Evolutionary conservation across 2,329 filamentous ascomycete genomes (phyloP), one percentile per base, ranked within the genome.

Genomic region (Penicillium olsonii): DNA sequence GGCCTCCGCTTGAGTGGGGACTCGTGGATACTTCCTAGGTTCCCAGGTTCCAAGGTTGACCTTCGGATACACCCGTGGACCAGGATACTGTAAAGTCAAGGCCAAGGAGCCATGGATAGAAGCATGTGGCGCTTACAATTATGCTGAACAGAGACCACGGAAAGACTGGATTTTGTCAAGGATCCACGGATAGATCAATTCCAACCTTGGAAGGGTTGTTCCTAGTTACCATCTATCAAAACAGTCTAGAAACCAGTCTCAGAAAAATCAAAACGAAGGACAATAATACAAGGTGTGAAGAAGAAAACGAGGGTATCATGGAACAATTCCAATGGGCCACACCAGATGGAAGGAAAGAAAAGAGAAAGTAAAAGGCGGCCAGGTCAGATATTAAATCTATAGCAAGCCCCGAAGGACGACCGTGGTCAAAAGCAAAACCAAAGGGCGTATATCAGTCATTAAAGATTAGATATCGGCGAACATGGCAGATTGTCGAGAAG

Each of bases 381-480:
- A 26, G 29, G 39, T n/a, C 18, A 43, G 39, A 44, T 6, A 35
- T 8, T n/a, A 35, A 18, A 18, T 35, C 33, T 35, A 34, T 18
- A 35, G 33, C 33, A 35, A 35, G 4, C 6, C 15, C 29, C 15
- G 15, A 17, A 10, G 15, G 10, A 18, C 9, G 10, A 19, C 15
- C 33, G 18, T 9, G 33, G 15, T 7, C 10, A 34, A 11, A 39
- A 48, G 38, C 22, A 48, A 45, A 38, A 45, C 24, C 37, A 40
- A 42, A 34, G 35, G 41, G 44, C 39, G 46, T 51, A 55, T 50
- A 59, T 56, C 52, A 44, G 47, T 50, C 54, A 61, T 61, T 61
- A 61, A 33, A 59, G 47, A 61, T 61, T 60, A 61, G 52, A 54
- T 59, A 52, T 48, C 45, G 40, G 39, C 33, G 50, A 50, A 46